phyloP scores from a whole-genome alignment of 2,329 filamentous ascomycete species.

The Aspergillus sp. region DNA sequence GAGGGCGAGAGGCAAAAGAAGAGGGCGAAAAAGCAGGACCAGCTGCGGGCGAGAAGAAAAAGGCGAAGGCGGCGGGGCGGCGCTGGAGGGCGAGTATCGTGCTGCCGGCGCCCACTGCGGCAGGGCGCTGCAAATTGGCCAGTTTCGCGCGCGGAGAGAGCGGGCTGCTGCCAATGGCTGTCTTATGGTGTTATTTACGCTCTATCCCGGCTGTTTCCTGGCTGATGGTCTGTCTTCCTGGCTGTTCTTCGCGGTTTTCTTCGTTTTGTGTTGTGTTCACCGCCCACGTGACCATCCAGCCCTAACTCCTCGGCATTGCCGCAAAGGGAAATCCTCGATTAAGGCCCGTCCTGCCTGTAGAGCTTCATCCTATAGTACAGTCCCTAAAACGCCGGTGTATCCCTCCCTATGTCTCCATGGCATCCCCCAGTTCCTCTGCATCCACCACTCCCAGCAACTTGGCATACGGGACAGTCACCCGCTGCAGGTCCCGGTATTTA shows the following conservation, averaged over 20 bases:
- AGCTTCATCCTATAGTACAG: no score
- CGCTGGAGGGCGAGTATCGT: no score
- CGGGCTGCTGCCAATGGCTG: no score
- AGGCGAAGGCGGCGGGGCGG: no score
- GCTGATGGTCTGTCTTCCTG: no score
- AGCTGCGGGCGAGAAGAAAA: slow-evolving; percentile 20
- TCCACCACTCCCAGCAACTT: slow-evolving; percentile 57
- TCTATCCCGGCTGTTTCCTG: no score
- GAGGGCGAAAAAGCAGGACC: slow-evolving; percentile 45
- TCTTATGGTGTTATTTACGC: no score
- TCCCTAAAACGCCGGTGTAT: not conserved
- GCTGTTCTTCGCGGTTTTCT: slow-evolving; percentile 16
- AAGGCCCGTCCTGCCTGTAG: no score
- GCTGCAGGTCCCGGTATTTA: slow-evolving; percentile 90
- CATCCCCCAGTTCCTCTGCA: slow-evolving; percentile 22
- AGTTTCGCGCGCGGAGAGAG: slow-evolving; percentile 2
- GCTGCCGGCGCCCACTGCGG: slow-evolving; percentile 21
- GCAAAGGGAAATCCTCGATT: no score
- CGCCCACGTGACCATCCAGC: slow-evolving; percentile 18
- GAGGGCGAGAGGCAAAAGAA: slow-evolving; percentile 24
- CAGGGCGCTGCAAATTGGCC: no score
- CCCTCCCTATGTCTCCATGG: slow-evolving; percentile 25
- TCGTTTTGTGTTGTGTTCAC: slow-evolving; percentile 10
- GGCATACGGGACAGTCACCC: slow-evolving; percentile 90
- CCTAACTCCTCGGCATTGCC: no score